A percentile compares a stretch with the other conserved stretches of the same genome.
These are phyloP conservation scores for Neurospora tetraspora DNA, from an alignment of 495 filamentous ascomycete species.

Conservation along the genomic window DNA sequence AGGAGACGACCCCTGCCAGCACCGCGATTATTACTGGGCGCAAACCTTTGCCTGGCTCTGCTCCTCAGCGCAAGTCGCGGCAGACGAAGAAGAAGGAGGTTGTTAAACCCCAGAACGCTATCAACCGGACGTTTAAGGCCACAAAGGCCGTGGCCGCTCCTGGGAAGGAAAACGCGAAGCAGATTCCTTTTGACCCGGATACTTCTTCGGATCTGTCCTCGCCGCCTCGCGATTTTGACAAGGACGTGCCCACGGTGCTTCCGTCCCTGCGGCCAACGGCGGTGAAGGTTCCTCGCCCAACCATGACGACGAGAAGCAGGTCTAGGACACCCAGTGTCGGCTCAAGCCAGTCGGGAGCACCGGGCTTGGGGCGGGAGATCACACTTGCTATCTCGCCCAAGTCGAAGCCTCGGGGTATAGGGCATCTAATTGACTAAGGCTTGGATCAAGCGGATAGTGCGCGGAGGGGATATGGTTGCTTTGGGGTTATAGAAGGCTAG, in stretches of 20 bases:
- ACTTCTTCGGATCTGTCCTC: constrained; percentile 15
- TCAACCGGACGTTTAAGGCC: constrained; percentile 33
- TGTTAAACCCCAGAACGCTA: constrained; percentile 23
- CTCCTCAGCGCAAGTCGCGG: constrained; percentile 23
- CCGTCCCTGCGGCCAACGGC: constrained; percentile 17
- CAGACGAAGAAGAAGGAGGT: constrained; percentile 26
- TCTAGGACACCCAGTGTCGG: not conserved
- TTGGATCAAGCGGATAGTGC: not conserved
- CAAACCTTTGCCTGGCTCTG: constrained; percentile 11
- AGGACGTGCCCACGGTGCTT: constrained; percentile 4
- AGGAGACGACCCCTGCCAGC: constrained; percentile 3
- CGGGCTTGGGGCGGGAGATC: not conserved
- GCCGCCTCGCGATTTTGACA: constrained; percentile 6
- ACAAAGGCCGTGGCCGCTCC: constrained; percentile 20
- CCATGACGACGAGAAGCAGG: not conserved
- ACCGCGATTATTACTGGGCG: constrained; percentile 2
- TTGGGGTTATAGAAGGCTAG: not conserved
- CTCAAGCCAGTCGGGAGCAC: constrained; percentile 4
- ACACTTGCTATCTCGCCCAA: constrained; percentile 31
- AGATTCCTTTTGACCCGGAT: constrained; percentile 6
- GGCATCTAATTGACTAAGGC: constrained; percentile 30
- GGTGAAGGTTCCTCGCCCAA: not conserved
- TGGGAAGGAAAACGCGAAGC: constrained; percentile 11
- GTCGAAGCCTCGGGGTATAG: constrained; percentile 32
- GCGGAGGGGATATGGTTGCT: not conserved